These are phyloP conservation scores for Kluyveromyces wickerhamii DNA, from an alignment of 805 yeast genomes.

Conservation along the genomic window DNA sequence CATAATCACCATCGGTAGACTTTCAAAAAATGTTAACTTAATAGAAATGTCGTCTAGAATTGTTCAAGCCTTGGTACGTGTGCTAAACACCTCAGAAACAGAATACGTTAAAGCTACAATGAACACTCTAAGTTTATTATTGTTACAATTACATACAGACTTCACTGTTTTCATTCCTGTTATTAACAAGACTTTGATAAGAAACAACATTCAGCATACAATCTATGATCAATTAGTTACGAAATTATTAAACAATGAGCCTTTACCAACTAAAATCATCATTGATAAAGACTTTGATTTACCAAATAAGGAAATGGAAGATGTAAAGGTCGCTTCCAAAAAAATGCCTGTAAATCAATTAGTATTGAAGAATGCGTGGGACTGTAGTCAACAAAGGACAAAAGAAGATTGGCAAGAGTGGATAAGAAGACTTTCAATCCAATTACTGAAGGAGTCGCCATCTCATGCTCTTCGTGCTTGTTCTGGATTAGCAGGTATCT, in stretches of 20 bases:
- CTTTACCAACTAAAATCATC: slow-evolving; percentile 68
- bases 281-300: slow-evolving; percentile 55
- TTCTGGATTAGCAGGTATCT: slow-evolving; percentile 77
- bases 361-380: slow-evolving; percentile 78
- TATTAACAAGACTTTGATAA: slow-evolving; percentile 57
- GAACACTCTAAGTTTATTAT: slow-evolving; percentile 70
- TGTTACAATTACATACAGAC: slow-evolving; percentile 76
- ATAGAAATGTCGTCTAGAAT: slow-evolving; percentile 87
- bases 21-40: slow-evolving; percentile 63
- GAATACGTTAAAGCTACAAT: slow-evolving; percentile 60
- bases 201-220: slow-evolving; percentile 57
- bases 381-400: slow-evolving; percentile 78
- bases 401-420: slow-evolving; percentile 98
- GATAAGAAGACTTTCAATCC: slow-evolving; percentile 81
- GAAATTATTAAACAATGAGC: slow-evolving; percentile 74
- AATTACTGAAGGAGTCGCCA: slow-evolving; percentile 83
- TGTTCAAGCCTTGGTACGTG: slow-evolving; percentile 75
- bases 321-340: slow-evolving; percentile 59
- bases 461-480: slow-evolving; percentile 93
- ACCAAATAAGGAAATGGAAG: slow-evolving; percentile 31
- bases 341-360: slow-evolving; percentile 65
- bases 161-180: slow-evolving; percentile 82
- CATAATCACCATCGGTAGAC: slow-evolving; percentile 72
- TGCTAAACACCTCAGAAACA: slow-evolving; percentile 43
- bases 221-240: slow-evolving; percentile 75